These are phyloP conservation scores for Ambrosia artemisiifolia DNA, from an alignment of 129 eudicot species.

Conservation along the genomic window DNA sequence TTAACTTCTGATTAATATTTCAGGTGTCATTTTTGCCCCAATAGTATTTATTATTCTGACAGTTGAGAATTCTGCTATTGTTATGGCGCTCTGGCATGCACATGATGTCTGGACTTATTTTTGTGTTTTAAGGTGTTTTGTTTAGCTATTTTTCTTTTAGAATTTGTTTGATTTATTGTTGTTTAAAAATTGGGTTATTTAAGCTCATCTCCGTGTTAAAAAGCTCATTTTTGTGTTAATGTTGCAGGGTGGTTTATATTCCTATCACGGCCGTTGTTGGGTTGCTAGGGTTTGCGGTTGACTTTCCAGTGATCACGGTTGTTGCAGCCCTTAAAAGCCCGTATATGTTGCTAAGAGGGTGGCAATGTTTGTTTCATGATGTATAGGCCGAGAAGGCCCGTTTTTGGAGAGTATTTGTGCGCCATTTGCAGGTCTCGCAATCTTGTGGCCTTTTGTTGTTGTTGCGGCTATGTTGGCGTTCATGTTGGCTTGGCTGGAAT, in stretches of 20 bases:
- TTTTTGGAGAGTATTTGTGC: slow-evolving; percentile 90
- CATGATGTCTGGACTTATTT: slow-evolving; percentile 67
- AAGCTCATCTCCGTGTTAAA: no score
- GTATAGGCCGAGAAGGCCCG: slow-evolving; percentile 95
- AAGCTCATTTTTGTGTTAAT: no score
- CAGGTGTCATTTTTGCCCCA: slow-evolving; percentile 48
- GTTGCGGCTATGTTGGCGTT: slow-evolving; percentile 77
- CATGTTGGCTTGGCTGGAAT: slow-evolving; percentile 64
- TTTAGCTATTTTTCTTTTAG: neutral
- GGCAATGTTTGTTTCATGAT: slow-evolving; percentile 94
- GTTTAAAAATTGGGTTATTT: no score
- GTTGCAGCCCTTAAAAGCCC: slow-evolving; percentile 72
- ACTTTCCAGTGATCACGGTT: slow-evolving; percentile 63
- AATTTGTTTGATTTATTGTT: no score
- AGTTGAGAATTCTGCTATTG: slow-evolving; percentile 59
- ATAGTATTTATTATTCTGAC: slow-evolving; percentile 64
- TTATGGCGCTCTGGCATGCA: slow-evolving; percentile 82
- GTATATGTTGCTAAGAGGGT: slow-evolving; percentile 85
- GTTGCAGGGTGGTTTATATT: slow-evolving; percentile 60
- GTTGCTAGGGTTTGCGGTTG: slow-evolving; percentile 52
- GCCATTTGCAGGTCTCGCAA: slow-evolving; percentile 93
- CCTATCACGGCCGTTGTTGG: slow-evolving; percentile 64
- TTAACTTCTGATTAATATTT: slow-evolving; percentile 2
- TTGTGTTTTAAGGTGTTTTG: slow-evolving; percentile 55
- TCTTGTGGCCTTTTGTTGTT: slow-evolving; percentile 93